Evolutionary conservation across 768 basidiomycete genomes (phyloP).

Genomic region (Sarcodon sp.): DNA sequence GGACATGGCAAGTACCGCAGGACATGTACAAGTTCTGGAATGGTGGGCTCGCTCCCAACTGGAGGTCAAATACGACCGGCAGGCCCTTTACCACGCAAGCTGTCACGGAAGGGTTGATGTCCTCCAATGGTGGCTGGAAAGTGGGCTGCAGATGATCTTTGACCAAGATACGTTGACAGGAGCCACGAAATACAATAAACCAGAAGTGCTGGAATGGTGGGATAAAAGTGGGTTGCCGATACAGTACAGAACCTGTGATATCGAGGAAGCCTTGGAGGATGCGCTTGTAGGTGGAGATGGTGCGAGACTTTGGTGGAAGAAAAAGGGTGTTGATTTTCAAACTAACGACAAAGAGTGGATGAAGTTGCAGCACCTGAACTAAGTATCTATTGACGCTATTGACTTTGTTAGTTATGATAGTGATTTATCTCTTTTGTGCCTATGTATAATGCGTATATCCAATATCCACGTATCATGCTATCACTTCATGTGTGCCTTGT

Average conservation of each 20-base stretch:
- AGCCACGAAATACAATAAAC: conserved; percentile 72
- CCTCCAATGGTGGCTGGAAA: conserved; percentile 74
- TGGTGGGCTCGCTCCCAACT: conserved; percentile 79
- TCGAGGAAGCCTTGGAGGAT: conserved; percentile 86
- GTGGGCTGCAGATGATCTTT: conserved; percentile 65
- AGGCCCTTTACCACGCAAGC: conserved; percentile 67
- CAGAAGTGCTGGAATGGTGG: conserved; percentile 86
- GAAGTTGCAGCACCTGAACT: conserved; percentile 65
- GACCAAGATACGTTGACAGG: conserved; percentile 71
- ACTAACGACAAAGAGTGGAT: conserved; percentile 84
- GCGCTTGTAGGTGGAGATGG: conserved; percentile 69
- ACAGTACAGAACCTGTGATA: conserved; percentile 83
- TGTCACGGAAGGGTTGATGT: conserved; percentile 72
- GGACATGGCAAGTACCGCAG: conserved; percentile 75
- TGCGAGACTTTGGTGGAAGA: conserved; percentile 71
- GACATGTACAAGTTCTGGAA: conserved; percentile 62
- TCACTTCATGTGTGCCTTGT: too few species aligned
- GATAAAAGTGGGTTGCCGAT: conserved; percentile 64
- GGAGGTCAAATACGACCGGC: conserved; percentile 67
- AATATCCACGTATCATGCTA: too few species aligned
- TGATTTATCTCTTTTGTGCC: too few species aligned
- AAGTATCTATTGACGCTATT: too few species aligned
- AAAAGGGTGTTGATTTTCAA: conserved; percentile 72
- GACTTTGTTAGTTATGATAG: too few species aligned
- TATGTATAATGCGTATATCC: too few species aligned